phyloP scores from a whole-genome alignment of 2,329 filamentous ascomycete genomes.

The Alternaria metachromatica region DNA sequence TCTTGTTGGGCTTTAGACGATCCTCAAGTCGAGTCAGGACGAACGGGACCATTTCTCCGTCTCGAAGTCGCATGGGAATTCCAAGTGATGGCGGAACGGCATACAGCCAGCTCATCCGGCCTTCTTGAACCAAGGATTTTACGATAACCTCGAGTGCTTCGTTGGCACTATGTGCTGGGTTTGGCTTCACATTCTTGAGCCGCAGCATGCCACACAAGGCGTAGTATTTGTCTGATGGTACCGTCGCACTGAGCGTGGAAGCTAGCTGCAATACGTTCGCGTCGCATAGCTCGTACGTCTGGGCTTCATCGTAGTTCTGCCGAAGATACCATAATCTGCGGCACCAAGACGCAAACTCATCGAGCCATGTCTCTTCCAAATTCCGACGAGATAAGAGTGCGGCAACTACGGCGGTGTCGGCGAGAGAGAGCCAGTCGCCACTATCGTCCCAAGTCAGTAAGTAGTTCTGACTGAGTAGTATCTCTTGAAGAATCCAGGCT shows the following conservation, averaged over 20 bases:
- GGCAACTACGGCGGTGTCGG: background rate
- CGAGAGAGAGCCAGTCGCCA: background rate
- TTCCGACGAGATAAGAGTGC: background rate
- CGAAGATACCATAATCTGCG: background rate
- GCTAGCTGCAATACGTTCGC: background rate
- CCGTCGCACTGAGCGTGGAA: background rate
- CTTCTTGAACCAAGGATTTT: background rate
- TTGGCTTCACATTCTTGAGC: background rate
- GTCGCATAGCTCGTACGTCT: background rate
- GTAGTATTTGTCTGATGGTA: background rate
- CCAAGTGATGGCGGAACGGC: background rate
- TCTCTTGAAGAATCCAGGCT: background rate
- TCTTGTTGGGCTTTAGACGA: background rate
- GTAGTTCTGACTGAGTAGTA: background rate
- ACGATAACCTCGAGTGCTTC: background rate
- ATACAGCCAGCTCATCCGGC: background rate
- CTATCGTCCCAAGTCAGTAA: background rate
- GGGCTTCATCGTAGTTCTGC: background rate
- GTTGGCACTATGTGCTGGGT: background rate
- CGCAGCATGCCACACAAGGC: background rate
- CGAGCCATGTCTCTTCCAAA: background rate
- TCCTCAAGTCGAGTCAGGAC: background rate
- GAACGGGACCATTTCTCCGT: background rate
- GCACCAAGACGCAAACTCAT: background rate
- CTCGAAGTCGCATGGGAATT: background rate